Conservation (phyloP, 148 eudicot genomes). For the Euryodendron excelsum region DNA sequence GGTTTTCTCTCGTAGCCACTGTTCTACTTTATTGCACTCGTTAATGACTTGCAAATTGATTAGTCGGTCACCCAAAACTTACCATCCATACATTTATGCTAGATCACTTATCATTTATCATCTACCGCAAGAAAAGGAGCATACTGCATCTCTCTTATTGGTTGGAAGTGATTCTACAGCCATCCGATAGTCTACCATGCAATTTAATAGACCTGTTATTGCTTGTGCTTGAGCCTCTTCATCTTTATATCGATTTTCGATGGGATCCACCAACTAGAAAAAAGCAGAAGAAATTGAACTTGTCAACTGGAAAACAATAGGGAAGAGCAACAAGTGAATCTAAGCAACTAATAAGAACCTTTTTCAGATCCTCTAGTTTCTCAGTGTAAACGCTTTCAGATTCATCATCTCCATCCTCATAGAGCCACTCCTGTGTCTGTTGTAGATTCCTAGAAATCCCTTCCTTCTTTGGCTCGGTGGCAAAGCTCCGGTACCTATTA, state of each 20-base stretch:
- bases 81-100: neutral
- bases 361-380: slow-evolving; percentile 61
- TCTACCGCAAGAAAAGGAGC: slow-evolving; percentile 15
- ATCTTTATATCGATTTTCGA: slow-evolving; percentile 72
- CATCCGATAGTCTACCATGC: slow-evolving; percentile 42
- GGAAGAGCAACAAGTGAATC: neutral
- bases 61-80: neutral
- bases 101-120: neutral
- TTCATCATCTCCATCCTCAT: slow-evolving; percentile 93
- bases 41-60: slow-evolving; percentile 43
- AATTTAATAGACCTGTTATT: slow-evolving; percentile 36
- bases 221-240: slow-evolving; percentile 67
- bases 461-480: slow-evolving; percentile 65
- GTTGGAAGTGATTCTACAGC: slow-evolving; percentile 46
- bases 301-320: slow-evolving; percentile 1
- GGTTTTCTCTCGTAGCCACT: slow-evolving; percentile 49
- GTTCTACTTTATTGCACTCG: slow-evolving; percentile 58
- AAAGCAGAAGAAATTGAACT: slow-evolving; percentile 15
- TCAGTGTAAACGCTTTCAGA: slow-evolving; percentile 62
- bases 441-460: slow-evolving; percentile 56
- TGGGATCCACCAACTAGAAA: slow-evolving; percentile 72
- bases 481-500: slow-evolving; percentile 63
- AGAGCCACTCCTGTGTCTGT: slow-evolving; percentile 92
- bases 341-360: slow-evolving; percentile 39
- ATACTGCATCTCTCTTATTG: slow-evolving; percentile 62